Evolutionary conservation across 1,284 basidiomycete species (phyloP), one percentile per base, ranked within the genome.

Genomic region (Austroboletus olivaceoglutinosus): DNA sequence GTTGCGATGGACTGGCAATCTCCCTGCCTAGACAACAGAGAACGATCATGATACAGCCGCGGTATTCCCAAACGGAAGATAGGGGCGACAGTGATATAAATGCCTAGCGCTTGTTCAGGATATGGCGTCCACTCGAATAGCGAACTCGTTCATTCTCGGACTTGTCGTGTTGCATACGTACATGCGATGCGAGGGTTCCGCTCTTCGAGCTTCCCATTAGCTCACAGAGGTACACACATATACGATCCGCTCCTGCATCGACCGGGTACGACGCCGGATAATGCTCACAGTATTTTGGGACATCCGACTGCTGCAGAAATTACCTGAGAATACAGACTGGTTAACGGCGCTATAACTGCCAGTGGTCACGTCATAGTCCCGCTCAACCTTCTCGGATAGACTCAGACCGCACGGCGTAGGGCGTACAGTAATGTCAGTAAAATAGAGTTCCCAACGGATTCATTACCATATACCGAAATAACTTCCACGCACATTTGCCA

Each of bases 41-140:
- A 45, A 10, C 18, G 15, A 38, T 19, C 16, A 23, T 19, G 30
- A 43, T 41, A 48, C 29, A 30, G 33, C 45, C 33, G 36, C 34
- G 15, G 29, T 52, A 45, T 55, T 47, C 25, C 56, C 58, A 52
- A 61, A 58, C 22, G 18, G n/a, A 51, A 21, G 52, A 31, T 51
- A 37, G 19, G 23, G 37, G 37, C 44, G 45, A 43, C 43, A 37
- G 36, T 46, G 51, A 43, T 22, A 42, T 39, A 41, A 30, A 43
- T 37, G 54, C 39, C 38, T 51, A 30, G 39, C n/a, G 16, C 18
- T 13, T 12, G 21, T 34, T 36, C 36, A 25, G 47, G 36, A 33
- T 7, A 29, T 9, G 36, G n/a, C 19, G 36, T n/a, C 15, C n/a
- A 16, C n/a, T 36, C 13, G 18, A 21, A 19, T 37, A 10, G 19